These are phyloP conservation scores for Solanum raphanifolium DNA, from an alignment of 257 asterid genomes.

Conservation along the genomic window DNA sequence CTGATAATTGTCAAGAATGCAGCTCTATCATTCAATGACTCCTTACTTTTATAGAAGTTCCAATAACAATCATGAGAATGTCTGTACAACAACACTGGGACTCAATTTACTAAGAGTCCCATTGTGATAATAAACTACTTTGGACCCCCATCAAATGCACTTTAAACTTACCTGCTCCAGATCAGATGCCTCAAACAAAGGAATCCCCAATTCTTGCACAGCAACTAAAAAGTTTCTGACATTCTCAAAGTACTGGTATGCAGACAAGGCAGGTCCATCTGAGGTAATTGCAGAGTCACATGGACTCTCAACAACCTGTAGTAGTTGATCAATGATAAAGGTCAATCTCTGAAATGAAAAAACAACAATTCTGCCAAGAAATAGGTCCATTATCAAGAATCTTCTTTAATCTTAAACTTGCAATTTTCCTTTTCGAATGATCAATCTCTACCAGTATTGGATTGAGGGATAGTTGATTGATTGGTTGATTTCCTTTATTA, in stretches of 20 bases:
- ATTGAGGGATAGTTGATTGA: not conserved
- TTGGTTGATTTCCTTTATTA: not conserved
- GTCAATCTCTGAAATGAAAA: not conserved
- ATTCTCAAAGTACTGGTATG: slow-evolving; percentile 89
- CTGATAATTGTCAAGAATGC: slow-evolving; percentile 23
- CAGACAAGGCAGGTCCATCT: slow-evolving; percentile 94
- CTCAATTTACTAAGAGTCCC: not conserved
- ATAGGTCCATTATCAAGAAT: not conserved
- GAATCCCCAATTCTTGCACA: slow-evolving; percentile 81
- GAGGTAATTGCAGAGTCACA: slow-evolving; percentile 58
- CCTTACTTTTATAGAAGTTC: not conserved
- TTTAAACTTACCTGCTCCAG: slow-evolving; percentile 60
- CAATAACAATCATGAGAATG: not conserved
- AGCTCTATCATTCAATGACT: not conserved
- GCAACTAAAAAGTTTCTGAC: slow-evolving; percentile 91
- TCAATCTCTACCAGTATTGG: not conserved
- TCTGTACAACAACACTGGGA: not conserved
- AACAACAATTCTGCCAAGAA: not conserved
- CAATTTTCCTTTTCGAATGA: not conserved
- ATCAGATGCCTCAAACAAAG: slow-evolving; percentile 95
- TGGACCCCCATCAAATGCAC: not conserved
- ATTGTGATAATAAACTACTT: not conserved
- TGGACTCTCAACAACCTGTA: slow-evolving; percentile 88
- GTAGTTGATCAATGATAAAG: slow-evolving; percentile 9
- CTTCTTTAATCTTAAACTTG: not conserved